Base-by-base conservation (phyloP, 1,284 basidiomycete genomes). In the Ceratorhiza oryzae-sativae region DNA sequence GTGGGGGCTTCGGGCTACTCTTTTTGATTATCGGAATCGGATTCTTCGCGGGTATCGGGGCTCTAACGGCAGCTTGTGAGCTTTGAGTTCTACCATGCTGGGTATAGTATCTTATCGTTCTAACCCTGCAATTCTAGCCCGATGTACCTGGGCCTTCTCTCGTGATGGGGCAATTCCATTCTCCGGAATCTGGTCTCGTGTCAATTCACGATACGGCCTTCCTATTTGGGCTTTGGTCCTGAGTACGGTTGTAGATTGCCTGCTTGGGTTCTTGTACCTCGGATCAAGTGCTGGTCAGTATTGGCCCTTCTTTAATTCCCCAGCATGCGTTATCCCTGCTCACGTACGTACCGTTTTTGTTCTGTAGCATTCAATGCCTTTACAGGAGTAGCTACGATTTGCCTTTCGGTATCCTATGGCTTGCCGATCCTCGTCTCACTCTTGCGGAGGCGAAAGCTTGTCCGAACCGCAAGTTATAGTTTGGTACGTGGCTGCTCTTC, bases 1-100 rank as follows among this genome's bases (percentile, higher is more conserved):
- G 79, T 2, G 83, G 81, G 2, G 83, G 80, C 2, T 79, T 84
- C 36, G 82, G 82, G 4, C 73, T 84, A 10, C 77, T 83, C 1
- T 82, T 83, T 74, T 77, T 83, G 45, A 81, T 84, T 72, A 79
- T 84, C 49, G 82, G 82, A 25, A 81, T 84, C 71, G 82, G 81
- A 76, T 74, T 81, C 36, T 83, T 84, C 72, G 82, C 83, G 2
- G 78, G 80, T 4, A 79, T 84, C 55, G 83, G 83, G 2, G 80
- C 81, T 8, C 76, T 83, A 15, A 83, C 83, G 23, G 82, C 82
- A 6, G 81, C 82, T 12, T 80, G 73, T 74, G 46, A 39, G 73
- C n/a, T 62, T 27, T n/a, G 12, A 46, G 3, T 39, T 46, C 18
- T 42, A 12, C 12, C 46, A 12, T 23, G n/a, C 20, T 23, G 27